Evolutionary conservation across 1,139 yeast species (phyloP).

Genomic region (Geotrichum carabidarum): DNA sequence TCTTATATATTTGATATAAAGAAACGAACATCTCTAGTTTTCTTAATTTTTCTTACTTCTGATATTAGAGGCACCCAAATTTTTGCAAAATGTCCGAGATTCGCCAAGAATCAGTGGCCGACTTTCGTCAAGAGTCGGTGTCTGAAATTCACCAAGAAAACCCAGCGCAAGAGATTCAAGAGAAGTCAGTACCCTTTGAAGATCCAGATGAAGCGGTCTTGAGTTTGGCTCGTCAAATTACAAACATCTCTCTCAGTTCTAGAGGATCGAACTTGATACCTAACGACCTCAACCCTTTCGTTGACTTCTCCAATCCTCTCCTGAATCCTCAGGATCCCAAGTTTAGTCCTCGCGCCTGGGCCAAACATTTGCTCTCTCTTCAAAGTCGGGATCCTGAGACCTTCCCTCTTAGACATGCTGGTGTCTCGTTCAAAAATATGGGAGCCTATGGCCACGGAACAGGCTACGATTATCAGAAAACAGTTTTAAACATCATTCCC

Average conservation of each 20-base stretch:
- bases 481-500: conserved; percentile 47
- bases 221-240: conserved; percentile 29
- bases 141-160: too few relatives aligned
- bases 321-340: conserved; percentile 52
- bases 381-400: conserved; percentile 56
- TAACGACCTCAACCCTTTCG: conserved; percentile 13
- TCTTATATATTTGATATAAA: too few relatives aligned
- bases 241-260: conserved; percentile 12
- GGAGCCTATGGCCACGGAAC: conserved; percentile 66
- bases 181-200: not conserved
- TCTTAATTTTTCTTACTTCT: too few relatives aligned
- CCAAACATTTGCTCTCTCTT: conserved; percentile 58
- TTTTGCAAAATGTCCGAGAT: too few relatives aligned
- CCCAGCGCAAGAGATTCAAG: too few relatives aligned
- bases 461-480: conserved; percentile 69
- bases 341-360: conserved; percentile 65
- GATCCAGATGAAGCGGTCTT: conserved; percentile 23
- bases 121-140: too few relatives aligned
- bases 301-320: conserved; percentile 7
- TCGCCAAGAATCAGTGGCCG: too few relatives aligned
- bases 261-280: not conserved
- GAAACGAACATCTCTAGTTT: too few relatives aligned
- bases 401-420: conserved; percentile 54
- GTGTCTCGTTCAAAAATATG: conserved; percentile 58
- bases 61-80: too few relatives aligned